Conservation (phyloP, 768 basidiomycete genomes). For the Calocybe cyanea region DNA sequence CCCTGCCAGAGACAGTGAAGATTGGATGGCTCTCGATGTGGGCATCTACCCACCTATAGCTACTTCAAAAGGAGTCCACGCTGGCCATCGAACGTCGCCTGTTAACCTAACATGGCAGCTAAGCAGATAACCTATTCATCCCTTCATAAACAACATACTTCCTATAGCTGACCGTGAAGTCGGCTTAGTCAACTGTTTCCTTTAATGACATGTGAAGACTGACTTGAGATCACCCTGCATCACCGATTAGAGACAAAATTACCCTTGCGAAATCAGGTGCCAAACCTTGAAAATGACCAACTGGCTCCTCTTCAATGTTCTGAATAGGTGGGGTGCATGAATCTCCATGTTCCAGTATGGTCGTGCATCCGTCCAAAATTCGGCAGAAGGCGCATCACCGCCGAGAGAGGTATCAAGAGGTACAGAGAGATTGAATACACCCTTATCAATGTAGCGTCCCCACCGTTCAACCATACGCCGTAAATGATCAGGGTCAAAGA, state of each 20-base stretch:
- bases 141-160: conserved; percentile 50
- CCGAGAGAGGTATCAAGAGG: conserved; percentile 57
- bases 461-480: conserved; percentile 64
- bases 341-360: conserved; percentile 74
- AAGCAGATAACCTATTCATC: neutral
- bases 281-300: conserved; percentile 84
- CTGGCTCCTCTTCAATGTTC: conserved; percentile 47
- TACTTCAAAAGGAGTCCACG: conserved; percentile 66
- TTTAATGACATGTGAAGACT: conserved; percentile 24
- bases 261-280: neutral
- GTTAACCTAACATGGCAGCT: conserved; percentile 56
- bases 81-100: conserved; percentile 86
- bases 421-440: conserved; percentile 71
- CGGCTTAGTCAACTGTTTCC: neutral
- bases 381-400: conserved; percentile 21
- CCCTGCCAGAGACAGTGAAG: conserved; percentile 35
- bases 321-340: conserved; percentile 48
- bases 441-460: conserved; percentile 64
- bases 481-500: conserved; percentile 36
- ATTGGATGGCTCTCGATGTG: neutral
- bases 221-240: conserved; percentile 86
- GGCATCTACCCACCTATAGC: conserved; percentile 61
- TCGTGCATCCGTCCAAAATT: conserved; percentile 72
- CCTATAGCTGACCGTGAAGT: conserved; percentile 53
- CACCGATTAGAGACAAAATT: neutral